Evolutionary conservation across 2,329 filamentous ascomycete species (phyloP), one percentile per base, ranked within the genome.

Genomic region (Didymella pomorum): DNA sequence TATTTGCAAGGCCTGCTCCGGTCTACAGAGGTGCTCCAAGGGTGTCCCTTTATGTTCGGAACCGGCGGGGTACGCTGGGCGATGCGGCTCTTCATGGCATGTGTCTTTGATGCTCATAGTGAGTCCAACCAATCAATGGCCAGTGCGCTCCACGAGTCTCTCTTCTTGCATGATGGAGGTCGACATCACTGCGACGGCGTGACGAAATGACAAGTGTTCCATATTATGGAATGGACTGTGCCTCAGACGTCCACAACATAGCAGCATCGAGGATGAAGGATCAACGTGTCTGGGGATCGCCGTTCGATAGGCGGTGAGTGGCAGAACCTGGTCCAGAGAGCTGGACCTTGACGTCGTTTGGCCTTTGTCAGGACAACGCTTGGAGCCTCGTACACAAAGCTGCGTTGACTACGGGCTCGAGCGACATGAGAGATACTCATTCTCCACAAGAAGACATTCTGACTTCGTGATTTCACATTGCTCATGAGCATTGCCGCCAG

Each of bases 141-240:
- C 49, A 59, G 48, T 47, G 45, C 58, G 20, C 59, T 63, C 66
- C 72, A 74, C 71, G 69, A 67, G 70, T 66, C 58, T 56, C 60
- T 45, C 62, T 58, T 52, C 60, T 61, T 54, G 66, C 59, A 41
- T 35, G 7, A 60, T 58, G 47, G 60, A 68, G 61, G 65, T 64
- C 65, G 63, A 65, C 65, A 66, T 62, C 52, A 62, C 42, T 48
- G 58, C 62, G 57, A 56, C 56, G 49, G 58, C 62, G 60, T 47
- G 48, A 59, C 50, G 59, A 44, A 60, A 45, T 60, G 50, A 49
- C 60, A 47, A 52, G 37, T 47, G n/a, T 33, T 29, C 51, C 46
- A 48, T 37, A 47, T 26, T 44, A 52, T 63, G 42, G 43, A 56
- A 46, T 29, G 4, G 23, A 37, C 31, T 20, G 54, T 45, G 51